Evolutionary conservation across 345 rosid species (phyloP).

Genomic region (Citrus medica): DNA sequence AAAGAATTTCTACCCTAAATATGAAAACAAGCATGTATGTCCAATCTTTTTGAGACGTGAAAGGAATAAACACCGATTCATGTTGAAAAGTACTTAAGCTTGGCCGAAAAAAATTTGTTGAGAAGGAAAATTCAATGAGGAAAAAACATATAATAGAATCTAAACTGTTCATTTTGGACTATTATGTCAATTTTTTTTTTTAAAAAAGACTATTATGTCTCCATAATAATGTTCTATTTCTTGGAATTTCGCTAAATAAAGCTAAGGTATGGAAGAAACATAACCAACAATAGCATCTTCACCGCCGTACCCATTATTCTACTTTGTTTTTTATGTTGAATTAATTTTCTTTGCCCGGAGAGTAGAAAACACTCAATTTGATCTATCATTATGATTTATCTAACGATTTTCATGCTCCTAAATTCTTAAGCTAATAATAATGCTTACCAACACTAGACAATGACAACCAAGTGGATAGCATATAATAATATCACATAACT

Average conservation of each 20-base stretch:
- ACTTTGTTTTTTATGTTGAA: too few species aligned
- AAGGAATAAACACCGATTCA: not conserved
- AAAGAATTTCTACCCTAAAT: not conserved
- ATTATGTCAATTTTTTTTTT: too few species aligned
- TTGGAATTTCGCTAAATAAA: conserved; percentile 13
- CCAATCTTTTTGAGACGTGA: not conserved
- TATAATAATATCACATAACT: not conserved
- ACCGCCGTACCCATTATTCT: too few species aligned
- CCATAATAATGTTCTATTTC: conserved; percentile 11
- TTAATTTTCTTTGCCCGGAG: too few species aligned
- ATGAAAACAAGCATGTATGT: not conserved
- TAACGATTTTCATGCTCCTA: too few species aligned
- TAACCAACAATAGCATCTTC: too few species aligned
- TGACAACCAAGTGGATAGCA: too few species aligned
- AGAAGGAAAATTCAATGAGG: conserved; percentile 15
- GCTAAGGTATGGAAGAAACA: too few species aligned
- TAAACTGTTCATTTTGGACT: not conserved
- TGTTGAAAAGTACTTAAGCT: not conserved
- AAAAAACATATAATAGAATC: conserved; percentile 27
- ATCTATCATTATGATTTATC: too few species aligned
- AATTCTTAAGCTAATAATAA: too few species aligned
- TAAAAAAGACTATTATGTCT: conserved; percentile 15
- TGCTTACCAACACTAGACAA: too few species aligned
- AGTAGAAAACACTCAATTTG: too few species aligned
- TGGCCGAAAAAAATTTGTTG: not conserved